phyloP scores from a whole-genome alignment of 2,329 filamentous ascomycete species.

The Exophiala aquamarina region DNA sequence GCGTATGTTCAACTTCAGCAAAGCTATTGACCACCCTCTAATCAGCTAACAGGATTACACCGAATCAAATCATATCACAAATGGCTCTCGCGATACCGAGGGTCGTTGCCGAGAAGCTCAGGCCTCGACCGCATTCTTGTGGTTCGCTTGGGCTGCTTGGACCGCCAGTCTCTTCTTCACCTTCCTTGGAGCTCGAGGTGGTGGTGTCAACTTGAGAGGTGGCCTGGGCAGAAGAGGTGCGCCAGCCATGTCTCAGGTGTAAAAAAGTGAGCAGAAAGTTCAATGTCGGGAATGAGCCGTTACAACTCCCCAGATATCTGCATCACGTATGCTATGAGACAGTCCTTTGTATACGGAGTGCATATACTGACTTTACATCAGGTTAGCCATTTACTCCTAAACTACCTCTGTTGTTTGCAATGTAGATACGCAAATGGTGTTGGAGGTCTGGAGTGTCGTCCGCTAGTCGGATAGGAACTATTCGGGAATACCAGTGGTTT shows the following conservation, averaged over 20 bases:
- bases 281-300: slow-evolving; percentile 4
- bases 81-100: slow-evolving; percentile 36
- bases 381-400: neutral
- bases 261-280: slow-evolving; percentile 26
- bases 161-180: slow-evolving; percentile 43
- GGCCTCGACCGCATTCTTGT: slow-evolving; percentile 52
- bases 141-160: slow-evolving; percentile 50
- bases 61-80: slow-evolving; percentile 45
- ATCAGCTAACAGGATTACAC: slow-evolving; percentile 38
- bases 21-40: neutral
- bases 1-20: slow-evolving; percentile 35
- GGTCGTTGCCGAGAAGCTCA: slow-evolving; percentile 54
- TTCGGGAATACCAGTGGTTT: too few species aligned
- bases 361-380: slow-evolving; percentile 3
- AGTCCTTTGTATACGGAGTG: neutral
- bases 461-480: too few species aligned
- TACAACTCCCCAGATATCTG: slow-evolving; percentile 15
- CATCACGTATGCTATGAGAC: slow-evolving; percentile 22
- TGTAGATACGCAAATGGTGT: too few species aligned
- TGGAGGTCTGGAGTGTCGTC: too few species aligned
- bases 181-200: slow-evolving; percentile 35
- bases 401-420: too few species aligned
- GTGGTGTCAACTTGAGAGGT: slow-evolving; percentile 36
- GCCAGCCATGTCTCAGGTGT: slow-evolving; percentile 48
- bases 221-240: slow-evolving; percentile 35